Evolutionary conservation across 495 filamentous ascomycete species (phyloP).

Genomic region (Collariella sp.): DNA sequence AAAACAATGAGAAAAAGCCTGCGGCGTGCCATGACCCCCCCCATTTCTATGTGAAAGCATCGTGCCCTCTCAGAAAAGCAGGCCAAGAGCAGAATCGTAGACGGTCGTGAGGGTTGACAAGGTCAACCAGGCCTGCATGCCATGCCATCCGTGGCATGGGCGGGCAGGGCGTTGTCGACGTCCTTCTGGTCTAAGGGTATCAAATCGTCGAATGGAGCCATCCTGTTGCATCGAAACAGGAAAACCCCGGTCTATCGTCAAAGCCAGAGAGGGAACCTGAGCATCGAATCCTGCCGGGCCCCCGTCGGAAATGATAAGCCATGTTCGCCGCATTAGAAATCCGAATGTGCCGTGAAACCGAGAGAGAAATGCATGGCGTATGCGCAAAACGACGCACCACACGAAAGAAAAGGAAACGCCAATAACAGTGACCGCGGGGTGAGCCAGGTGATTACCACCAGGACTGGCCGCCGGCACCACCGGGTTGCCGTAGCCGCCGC

Average conservation of each 20-base stretch:
- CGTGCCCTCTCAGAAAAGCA: conserved; percentile 34
- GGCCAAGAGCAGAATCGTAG: conserved; percentile 35
- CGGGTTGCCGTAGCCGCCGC: conserved; percentile 60
- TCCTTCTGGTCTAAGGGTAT: conserved; percentile 38
- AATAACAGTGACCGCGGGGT: conserved; percentile 13
- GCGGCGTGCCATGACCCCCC: conserved; percentile 32
- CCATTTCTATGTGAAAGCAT: conserved; percentile 34
- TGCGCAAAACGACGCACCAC: conserved; percentile 5
- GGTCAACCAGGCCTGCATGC: conserved; percentile 23
- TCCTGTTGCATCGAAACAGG: conserved; percentile 13
- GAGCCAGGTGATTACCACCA: conserved; percentile 70
- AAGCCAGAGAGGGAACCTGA: conserved; percentile 20
- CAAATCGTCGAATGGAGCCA: conserved; percentile 25
- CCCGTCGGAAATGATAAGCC: conserved; percentile 19
- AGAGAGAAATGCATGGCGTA: conserved; percentile 11
- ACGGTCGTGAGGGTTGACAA: conserved; percentile 29
- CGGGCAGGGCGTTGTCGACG: conserved; percentile 20
- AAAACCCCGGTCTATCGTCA: conserved; percentile 30
- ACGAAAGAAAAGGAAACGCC: conserved; percentile 5
- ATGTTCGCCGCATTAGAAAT: conserved; percentile 28
- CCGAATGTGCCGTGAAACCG: conserved; percentile 17
- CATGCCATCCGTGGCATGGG: conserved; percentile 22
- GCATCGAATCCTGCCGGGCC: conserved; percentile 20
- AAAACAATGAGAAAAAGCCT: conserved; percentile 21
- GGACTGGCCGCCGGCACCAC: conserved; percentile 68